Base-by-base conservation (phyloP, 495 filamentous ascomycete genomes). In the Penicillium samsonianum region DNA sequence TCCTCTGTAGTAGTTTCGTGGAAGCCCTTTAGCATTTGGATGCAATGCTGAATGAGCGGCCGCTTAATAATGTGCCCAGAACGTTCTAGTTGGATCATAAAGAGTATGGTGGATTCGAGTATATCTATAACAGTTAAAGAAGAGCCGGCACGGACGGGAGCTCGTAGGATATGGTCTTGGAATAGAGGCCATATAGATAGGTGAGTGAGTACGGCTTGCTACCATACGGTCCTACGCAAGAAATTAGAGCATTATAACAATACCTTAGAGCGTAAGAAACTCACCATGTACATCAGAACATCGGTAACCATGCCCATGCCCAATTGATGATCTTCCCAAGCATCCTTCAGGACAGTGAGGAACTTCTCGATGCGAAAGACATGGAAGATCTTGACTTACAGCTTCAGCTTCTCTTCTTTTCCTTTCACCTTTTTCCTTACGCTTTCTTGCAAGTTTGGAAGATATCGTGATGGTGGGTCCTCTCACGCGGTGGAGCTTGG, bases 271-370 rank as follows among this genome's bases (percentile, higher is more conserved):
- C 3, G 10, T 50, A 45, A 25, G 25, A 26, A 23, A 64, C 85
- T 55, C 67, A 90, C 87, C 82, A 99, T 92, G 62, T 99, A 99
- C 92, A 99, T 97, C 35, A 98, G 73, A 31, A 99, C 90, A 68
- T 99, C 95, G 11, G 93, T 94, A 42, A 90, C 87, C 95, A 99
- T 98, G 61, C 90, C 90, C 92, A 97, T 96, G 53, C 88, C 90
- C 16, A 90, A 78, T 65, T 90, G 90, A 66, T 99, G 93, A 53
- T 94, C 88, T 59, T 90, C 85, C 90, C 91, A 99, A 4, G 86
- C 84, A 40, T 80, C 75, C 67, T 88, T 90, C 19, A 98, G 65
- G 1, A 83, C 88, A 40, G 80, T 82, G 60, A 99, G 68, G 61
- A 98, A 94, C 65, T 80, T 88, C 71, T 96, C n/a, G n/a, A n/a